Evolutionary conservation across 2,329 filamentous ascomycete genomes (phyloP).

Genomic region (Cladosporium cucumerinum): DNA sequence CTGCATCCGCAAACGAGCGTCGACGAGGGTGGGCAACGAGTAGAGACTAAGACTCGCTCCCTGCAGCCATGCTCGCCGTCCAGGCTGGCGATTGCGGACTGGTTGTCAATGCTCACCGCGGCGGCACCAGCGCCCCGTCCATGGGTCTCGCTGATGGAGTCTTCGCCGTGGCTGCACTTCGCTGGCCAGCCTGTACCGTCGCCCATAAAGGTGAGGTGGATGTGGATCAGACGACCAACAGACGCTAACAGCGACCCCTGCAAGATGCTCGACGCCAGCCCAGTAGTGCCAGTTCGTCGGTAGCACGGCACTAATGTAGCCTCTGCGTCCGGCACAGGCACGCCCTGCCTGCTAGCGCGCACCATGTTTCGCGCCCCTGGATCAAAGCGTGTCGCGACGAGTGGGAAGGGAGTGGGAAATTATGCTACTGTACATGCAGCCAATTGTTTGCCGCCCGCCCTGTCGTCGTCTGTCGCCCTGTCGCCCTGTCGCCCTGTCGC

Average conservation of each 20-base stretch:
- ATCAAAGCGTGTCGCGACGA: background rate
- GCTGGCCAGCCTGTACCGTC: background rate
- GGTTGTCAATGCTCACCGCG: background rate
- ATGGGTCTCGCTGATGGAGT: background rate
- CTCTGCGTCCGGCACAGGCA: background rate
- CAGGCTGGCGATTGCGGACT: background rate
- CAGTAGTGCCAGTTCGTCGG: background rate
- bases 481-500: no score
- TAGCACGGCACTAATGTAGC: background rate
- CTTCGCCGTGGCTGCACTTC: background rate
- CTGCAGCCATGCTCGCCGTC: background rate
- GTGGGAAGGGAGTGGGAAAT: background rate
- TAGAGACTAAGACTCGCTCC: background rate
- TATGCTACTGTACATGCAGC: background rate
- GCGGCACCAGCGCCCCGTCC: conserved; percentile 4
- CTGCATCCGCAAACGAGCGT: background rate
- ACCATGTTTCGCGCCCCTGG: conserved; percentile 11
- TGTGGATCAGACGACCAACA: background rate
- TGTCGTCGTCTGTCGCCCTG: no score
- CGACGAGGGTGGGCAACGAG: background rate
- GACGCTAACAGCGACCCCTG: background rate
- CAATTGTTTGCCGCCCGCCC: background rate
- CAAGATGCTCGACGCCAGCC: background rate
- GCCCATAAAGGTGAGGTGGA: background rate
- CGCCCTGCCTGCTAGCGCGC: background rate